A percentile compares a stretch with the other conserved stretches of the same genome.
Evolutionary conservation across 2,329 filamentous ascomycete genomes (phyloP).

Genomic region (Sclerotinia trifoliorum): DNA sequence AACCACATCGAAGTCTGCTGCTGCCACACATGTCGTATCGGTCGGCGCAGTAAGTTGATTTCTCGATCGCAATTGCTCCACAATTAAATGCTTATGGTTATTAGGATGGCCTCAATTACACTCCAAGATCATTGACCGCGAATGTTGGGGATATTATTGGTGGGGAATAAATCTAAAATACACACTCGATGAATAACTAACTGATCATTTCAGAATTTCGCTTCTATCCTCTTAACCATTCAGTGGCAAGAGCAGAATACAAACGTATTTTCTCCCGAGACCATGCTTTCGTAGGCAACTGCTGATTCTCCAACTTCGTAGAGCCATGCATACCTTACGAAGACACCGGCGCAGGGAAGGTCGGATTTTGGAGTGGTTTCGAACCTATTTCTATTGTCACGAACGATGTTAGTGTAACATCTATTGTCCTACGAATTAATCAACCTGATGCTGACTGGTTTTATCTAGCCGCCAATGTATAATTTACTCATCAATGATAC

Average conservation of each 20-base stretch:
- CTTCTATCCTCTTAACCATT: constrained; percentile 64
- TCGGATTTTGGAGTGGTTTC: constrained; percentile 56
- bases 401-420: constrained; percentile 42
- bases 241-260: constrained; percentile 60
- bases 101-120: constrained; percentile 39
- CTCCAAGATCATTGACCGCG: constrained; percentile 41
- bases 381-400: constrained; percentile 45
- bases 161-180: constrained; percentile 29
- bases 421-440: constrained; percentile 11
- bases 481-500: constrained; percentile 56
- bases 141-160: constrained; percentile 51
- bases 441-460: constrained; percentile 16
- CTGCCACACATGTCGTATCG: constrained; percentile 35
- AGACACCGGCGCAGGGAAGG: constrained; percentile 47
- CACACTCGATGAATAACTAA: neutral
- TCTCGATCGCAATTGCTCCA: constrained; percentile 9
- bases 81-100: constrained; percentile 15
- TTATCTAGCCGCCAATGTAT: constrained; percentile 43
- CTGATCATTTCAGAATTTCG: constrained; percentile 46
- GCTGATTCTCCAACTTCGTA: neutral
- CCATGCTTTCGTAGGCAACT: neutral
- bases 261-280: constrained; percentile 27
- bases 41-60: constrained; percentile 38
- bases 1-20: constrained; percentile 29
- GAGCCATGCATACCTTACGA: constrained; percentile 65